These are phyloP conservation scores for Mortierella hygrophila DNA, from an alignment of 192 early-diverging fungal genomes.

Conservation along the genomic window DNA sequence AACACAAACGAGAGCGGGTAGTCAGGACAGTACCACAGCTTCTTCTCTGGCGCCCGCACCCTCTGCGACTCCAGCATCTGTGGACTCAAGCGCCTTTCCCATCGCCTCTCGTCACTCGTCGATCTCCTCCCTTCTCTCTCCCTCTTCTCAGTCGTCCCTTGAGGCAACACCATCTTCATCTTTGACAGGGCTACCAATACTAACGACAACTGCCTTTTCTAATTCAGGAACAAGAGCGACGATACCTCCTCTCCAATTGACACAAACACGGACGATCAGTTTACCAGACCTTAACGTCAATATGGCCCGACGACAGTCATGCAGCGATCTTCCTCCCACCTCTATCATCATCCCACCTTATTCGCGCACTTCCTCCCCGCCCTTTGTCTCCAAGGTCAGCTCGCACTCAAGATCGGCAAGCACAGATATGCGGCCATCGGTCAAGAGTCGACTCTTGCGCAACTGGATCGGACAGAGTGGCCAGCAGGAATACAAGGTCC, in stretches of 20 bases:
- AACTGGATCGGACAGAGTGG: slow-evolving; percentile 55
- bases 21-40: not conserved
- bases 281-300: slow-evolving; percentile 21
- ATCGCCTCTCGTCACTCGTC: slow-evolving; percentile 31
- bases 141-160: slow-evolving; percentile 1
- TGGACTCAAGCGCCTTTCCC: slow-evolving; percentile 5
- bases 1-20: not conserved
- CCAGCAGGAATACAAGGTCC: slow-evolving; percentile 49
- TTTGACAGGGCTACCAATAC: not conserved
- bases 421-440: slow-evolving; percentile 52
- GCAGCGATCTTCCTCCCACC: slow-evolving; percentile 48
- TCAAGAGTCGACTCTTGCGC: slow-evolving; percentile 51
- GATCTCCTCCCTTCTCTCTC: not conserved
- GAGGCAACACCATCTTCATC: not conserved
- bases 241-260: slow-evolving; percentile 19
- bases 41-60: not conserved
- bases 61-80: not conserved
- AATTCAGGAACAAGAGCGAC: not conserved
- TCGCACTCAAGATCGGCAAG: slow-evolving; percentile 46
- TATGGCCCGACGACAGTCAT: slow-evolving; percentile 51
- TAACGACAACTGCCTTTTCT: not conserved
- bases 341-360: slow-evolving; percentile 54
- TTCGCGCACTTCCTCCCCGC: slow-evolving; percentile 41
- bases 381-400: slow-evolving; percentile 35
- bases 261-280: slow-evolving; percentile 15